Evolutionary conservation across 164 flowering plant species (phyloP).

Genomic region (Umbilicus rupestris): DNA sequence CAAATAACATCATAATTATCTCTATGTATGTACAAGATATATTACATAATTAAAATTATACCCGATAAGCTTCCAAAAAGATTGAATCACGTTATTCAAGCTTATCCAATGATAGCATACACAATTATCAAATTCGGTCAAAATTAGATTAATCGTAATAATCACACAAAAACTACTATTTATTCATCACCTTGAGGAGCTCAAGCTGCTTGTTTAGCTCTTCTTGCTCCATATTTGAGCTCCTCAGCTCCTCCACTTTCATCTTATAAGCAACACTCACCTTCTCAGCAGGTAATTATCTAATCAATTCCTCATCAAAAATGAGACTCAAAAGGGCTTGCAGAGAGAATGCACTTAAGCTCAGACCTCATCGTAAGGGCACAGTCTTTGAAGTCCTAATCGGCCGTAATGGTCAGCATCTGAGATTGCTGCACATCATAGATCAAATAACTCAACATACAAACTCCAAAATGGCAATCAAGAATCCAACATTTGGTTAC

Average conservation of each 20-base stretch:
- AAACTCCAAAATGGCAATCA: background rate
- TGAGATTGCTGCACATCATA: conserved; percentile 68
- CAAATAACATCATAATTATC: too few species aligned
- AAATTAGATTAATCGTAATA: too few species aligned
- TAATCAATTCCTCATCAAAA: background rate
- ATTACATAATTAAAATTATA: too few species aligned
- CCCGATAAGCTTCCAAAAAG: too few species aligned
- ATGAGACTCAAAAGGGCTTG: background rate
- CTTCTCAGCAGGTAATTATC: conserved; percentile 18
- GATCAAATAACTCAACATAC: background rate
- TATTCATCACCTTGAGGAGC: conserved; percentile 39
- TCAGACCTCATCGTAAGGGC: conserved; percentile 56
- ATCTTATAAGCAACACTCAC: conserved; percentile 46
- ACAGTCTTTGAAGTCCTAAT: conserved; percentile 50
- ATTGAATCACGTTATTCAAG: too few species aligned
- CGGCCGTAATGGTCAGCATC: conserved; percentile 65
- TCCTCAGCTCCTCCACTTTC: conserved; percentile 43
- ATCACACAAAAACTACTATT: too few species aligned
- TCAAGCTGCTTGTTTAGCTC: conserved; percentile 39
- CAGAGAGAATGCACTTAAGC: background rate
- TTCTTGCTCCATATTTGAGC: conserved; percentile 46
- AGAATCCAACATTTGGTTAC: conserved; percentile 18
- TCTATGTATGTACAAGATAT: too few species aligned
- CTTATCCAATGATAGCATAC: too few species aligned
- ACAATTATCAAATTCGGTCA: too few species aligned